Base-by-base conservation (phyloP, 495 filamentous ascomycete genomes). In the Staphylotrichum longicolle region DNA sequence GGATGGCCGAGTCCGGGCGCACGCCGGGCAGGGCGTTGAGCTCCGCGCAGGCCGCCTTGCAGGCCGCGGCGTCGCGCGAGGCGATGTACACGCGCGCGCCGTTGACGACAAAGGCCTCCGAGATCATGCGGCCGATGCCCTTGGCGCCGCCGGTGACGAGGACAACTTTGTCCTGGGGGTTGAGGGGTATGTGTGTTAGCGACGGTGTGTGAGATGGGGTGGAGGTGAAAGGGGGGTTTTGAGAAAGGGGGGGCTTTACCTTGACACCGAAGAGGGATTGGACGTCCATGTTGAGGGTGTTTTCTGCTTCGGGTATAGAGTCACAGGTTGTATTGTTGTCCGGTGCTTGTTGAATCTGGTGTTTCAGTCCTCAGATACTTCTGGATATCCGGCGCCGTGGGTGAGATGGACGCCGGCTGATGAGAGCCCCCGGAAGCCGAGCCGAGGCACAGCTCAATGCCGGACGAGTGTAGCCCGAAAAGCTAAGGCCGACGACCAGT, bases 81-180 rank as follows among this genome's bases (percentile, higher is more conserved):
- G 88, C 88, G 63, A 94, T 91, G 75, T 93, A 94, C 20, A 93
- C 90, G 33, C 84, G 89, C 20, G 90, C 90, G 15, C 90, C 89
- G 74, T 91, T 91, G 53, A 80, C 72, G 5, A 92, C 86, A 70
- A 89, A 89, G 5, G 88, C 90, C 63, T 90, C 84, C 0, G 88
- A 86, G 60, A 91, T 91, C 90, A 93, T 94, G 50, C 88, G 82
- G 32, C 87, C 86, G 58, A 89, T 82, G 49, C 84, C 84, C 54
- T 84, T 90, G 50, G 74, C 78, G 47, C 78, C 75, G 65, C 75
- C 75, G 9, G 75, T 78, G 37, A 78, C 68, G 39, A 78, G 67
- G 63, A 72, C 70, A 11, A 77, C 72, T 70, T 77, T 78, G 58
- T 66, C 75, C 69, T 77, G 41, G 20, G 20, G 20, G 20, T 27